Conservation (phyloP, 225 moss, liverwort and hornwort species). For the Neckera pumila region DNA sequence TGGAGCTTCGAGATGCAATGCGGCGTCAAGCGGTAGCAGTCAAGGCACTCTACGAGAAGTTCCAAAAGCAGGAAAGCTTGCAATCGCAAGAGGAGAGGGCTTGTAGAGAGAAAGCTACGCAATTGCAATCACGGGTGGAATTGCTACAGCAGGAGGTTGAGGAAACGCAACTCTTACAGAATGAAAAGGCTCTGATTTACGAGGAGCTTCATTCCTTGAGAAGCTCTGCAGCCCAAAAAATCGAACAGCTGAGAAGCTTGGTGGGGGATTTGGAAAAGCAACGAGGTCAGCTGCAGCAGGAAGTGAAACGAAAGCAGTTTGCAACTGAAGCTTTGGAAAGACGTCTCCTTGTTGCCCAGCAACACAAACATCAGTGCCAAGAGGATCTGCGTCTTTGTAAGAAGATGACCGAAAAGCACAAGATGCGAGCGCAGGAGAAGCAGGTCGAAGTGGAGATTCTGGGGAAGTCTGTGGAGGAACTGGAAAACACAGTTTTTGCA, state of each 20-base stretch:
- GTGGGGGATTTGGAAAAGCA: conserved; percentile 23
- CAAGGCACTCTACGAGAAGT: not conserved
- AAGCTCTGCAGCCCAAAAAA: not conserved
- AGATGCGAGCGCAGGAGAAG: conserved; percentile 38
- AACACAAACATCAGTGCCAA: conserved; percentile 2
- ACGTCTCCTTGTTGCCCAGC: not conserved
- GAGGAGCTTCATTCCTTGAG: not conserved
- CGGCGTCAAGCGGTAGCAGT: conserved; percentile 11
- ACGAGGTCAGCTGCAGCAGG: conserved; percentile 2
- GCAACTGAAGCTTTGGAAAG: conserved; percentile 25
- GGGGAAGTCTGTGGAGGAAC: conserved; percentile 57
- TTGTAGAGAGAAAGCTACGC: not conserved
- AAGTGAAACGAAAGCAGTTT: conserved; percentile 20
- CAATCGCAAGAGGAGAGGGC: not conserved
- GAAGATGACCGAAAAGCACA: conserved; percentile 41
- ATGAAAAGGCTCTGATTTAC: not conserved
- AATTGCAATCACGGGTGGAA: not conserved
- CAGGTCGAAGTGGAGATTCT: conserved; percentile 48
- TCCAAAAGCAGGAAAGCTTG: conserved; percentile 1
- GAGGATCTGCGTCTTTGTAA: conserved; percentile 40
- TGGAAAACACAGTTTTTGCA: conserved; percentile 76
- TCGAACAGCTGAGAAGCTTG: not conserved
- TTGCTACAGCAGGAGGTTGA: conserved; percentile 3
- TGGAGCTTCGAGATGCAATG: conserved; percentile 12
- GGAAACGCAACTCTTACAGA: conserved; percentile 1